Conservation (phyloP, 2,329 filamentous ascomycete genomes). For the Hypoxylon sp. region DNA sequence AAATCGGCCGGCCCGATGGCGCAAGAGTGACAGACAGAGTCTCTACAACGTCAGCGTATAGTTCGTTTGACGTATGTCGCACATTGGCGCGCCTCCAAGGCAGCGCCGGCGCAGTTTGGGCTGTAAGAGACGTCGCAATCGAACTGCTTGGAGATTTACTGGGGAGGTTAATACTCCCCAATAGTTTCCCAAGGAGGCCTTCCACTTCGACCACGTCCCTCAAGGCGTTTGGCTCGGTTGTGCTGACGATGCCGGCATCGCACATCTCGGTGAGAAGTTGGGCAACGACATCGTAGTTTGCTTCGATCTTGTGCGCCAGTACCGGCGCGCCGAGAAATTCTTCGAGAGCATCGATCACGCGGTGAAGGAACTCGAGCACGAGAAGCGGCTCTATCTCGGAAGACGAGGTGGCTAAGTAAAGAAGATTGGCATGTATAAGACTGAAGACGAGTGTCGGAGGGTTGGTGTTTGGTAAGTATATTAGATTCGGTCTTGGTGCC, state of each 20-base stretch:
- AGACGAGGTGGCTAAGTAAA: conserved; percentile 86
- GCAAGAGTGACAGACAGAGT: conserved; percentile 87
- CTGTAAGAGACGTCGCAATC: conserved; percentile 50
- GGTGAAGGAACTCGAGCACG: conserved; percentile 92
- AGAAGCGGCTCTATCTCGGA: conserved; percentile 88
- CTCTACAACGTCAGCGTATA: conserved; percentile 96
- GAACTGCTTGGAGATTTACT: conserved; percentile 57
- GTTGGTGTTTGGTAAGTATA: conserved; percentile 82
- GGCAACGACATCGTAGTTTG: conserved; percentile 90
- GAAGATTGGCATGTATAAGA: conserved; percentile 83
- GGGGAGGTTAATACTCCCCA: conserved; percentile 86
- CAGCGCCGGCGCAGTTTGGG: conserved; percentile 63
- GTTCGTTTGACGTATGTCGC: conserved; percentile 93
- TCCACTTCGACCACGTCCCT: conserved; percentile 92
- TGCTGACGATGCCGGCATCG: conserved; percentile 87
- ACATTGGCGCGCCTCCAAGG: conserved; percentile 94
- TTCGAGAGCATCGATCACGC: conserved; percentile 89
- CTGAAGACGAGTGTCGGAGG: conserved; percentile 91
- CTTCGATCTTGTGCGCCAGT: conserved; percentile 84
- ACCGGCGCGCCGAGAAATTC: conserved; percentile 92
- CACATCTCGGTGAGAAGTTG: conserved; percentile 96
- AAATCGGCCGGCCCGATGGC: conserved; percentile 85
- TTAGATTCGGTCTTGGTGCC: conserved; percentile 80
- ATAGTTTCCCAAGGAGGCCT: conserved; percentile 84
- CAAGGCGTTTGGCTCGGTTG: conserved; percentile 91